phyloP scores from a whole-genome alignment of 139 green algal species.

The Chlamydomonas applanata region DNA sequence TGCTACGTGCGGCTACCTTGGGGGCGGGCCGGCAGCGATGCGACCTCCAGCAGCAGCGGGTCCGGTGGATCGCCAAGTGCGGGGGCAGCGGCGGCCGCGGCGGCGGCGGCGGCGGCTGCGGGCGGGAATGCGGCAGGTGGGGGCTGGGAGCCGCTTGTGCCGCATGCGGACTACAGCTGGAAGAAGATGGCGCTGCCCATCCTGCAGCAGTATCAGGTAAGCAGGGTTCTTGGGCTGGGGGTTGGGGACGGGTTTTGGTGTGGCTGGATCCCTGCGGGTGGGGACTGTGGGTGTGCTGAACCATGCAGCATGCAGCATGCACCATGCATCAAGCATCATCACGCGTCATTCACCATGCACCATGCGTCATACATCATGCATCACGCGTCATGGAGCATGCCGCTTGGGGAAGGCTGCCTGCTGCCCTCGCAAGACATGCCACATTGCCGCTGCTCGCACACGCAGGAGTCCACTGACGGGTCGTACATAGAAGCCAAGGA shows the following conservation, averaged over 20 bases:
- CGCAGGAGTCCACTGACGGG: conserved; percentile 92
- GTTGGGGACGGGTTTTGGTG: too few species aligned
- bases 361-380: too few species aligned
- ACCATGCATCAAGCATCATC: too few species aligned
- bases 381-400: too few species aligned
- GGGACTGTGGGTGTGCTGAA: too few species aligned
- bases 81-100: conserved; percentile 8
- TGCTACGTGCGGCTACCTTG: conserved; percentile 67
- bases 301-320: too few species aligned
- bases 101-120: neutral
- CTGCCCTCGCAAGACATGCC: too few species aligned
- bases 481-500: conserved; percentile 93
- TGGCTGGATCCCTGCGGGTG: too few species aligned
- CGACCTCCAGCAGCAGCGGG: neutral
- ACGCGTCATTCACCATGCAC: too few species aligned
- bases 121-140: neutral
- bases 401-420: too few species aligned
- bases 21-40: conserved; percentile 25
- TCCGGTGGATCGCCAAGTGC: too few species aligned
- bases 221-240: neutral
- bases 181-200: conserved; percentile 80
- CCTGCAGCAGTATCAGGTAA: conserved; percentile 59
- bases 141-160: conserved; percentile 25
- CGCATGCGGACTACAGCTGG: conserved; percentile 68
- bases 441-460: neutral